Conservation (phyloP, 1,284 basidiomycete species). For the Rhizopogon hawkerae region DNA sequence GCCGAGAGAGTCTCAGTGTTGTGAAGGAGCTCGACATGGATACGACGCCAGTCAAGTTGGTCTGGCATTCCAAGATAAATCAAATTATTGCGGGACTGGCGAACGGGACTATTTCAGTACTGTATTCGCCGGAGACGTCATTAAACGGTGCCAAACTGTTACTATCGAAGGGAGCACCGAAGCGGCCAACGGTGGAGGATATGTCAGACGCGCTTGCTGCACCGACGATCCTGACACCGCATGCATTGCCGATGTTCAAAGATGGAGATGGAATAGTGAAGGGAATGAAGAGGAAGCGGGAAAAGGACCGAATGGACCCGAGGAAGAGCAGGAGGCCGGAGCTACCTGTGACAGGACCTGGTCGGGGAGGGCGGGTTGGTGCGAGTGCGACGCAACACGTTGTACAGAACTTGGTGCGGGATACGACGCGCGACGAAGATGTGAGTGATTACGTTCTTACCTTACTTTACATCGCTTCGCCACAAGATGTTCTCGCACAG, state of each 20-base stretch:
- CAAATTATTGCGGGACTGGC: slow-evolving; percentile 87
- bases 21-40: slow-evolving; percentile 59
- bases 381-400: slow-evolving; percentile 92
- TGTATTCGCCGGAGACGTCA: slow-evolving; percentile 85
- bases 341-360: slow-evolving; percentile 85
- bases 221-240: slow-evolving; percentile 82
- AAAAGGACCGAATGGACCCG: slow-evolving; percentile 81
- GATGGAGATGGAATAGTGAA: slow-evolving; percentile 67
- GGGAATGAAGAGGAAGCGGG: slow-evolving; percentile 76
- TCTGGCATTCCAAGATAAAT: slow-evolving; percentile 97
- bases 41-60: slow-evolving; percentile 77
- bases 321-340: slow-evolving; percentile 87
- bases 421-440: slow-evolving; percentile 84
- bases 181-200: slow-evolving; percentile 72
- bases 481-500: neutral
- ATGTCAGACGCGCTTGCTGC: slow-evolving; percentile 76
- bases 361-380: slow-evolving; percentile 88
- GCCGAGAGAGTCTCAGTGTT: slow-evolving; percentile 58
- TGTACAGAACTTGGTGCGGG: slow-evolving; percentile 86
- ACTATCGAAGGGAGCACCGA: slow-evolving; percentile 65
- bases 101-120: slow-evolving; percentile 80
- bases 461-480: slow-evolving; percentile 13
- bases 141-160: slow-evolving; percentile 88
- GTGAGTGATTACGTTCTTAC: slow-evolving; percentile 48
- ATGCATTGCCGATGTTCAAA: slow-evolving; percentile 81